phyloP scores from a whole-genome alignment of 768 basidiomycete species.

The Pleurotus pulmonarius region DNA sequence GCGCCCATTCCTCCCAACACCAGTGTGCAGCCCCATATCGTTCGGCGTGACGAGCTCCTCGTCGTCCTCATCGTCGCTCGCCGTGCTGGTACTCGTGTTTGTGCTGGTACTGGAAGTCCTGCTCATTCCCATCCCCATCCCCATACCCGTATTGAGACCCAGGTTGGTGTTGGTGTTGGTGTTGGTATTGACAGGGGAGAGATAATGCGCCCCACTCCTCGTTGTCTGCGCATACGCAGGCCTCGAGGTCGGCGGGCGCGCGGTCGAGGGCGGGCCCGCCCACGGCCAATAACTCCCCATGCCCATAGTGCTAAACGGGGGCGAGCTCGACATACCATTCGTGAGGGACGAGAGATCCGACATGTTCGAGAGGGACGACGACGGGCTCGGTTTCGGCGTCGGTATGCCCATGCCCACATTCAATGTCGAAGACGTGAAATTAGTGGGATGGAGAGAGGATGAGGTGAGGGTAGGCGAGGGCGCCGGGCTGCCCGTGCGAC shows the following conservation, averaged over 20 bases:
- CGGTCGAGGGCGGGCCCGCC: neutral
- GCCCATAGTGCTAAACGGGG: neutral
- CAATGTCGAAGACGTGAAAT: neutral
- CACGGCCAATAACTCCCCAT: constrained; percentile 11
- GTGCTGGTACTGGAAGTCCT: neutral
- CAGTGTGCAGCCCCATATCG: neutral
- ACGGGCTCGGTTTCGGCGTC: neutral
- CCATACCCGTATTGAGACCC: neutral
- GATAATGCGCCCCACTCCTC: too few relatives aligned
- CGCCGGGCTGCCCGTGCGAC: neutral
- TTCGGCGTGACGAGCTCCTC: constrained; percentile 2
- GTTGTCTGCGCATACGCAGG: too few relatives aligned
- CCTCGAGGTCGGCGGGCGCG: neutral
- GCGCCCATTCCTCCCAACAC: neutral
- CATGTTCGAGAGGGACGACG: too few relatives aligned
- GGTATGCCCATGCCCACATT: neutral
- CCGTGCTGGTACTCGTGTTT: too few relatives aligned
- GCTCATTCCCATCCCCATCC: constrained; percentile 1
- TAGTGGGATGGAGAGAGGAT: neutral
- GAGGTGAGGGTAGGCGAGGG: neutral
- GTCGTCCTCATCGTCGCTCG: neutral
- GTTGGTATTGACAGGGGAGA: too few relatives aligned
- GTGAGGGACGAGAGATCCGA: neutral
- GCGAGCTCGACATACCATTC: neutral
- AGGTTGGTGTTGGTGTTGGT: too few relatives aligned